These are phyloP conservation scores for Trametes pubescens DNA, from an alignment of 1,284 basidiomycete species.

Conservation along the genomic window DNA sequence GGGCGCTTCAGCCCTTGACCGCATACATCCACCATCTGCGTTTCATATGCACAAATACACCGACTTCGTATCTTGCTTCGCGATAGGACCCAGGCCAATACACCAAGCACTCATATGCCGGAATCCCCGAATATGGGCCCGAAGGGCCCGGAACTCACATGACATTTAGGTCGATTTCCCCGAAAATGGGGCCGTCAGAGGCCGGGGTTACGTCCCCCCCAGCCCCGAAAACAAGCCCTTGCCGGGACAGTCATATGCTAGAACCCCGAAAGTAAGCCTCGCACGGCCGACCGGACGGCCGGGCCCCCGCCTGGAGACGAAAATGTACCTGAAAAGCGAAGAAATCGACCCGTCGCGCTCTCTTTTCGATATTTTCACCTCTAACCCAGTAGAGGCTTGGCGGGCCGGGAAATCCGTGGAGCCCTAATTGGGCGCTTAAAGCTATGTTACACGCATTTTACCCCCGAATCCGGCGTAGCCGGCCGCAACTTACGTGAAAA, in stretches of 20 bases:
- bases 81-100: not conserved
- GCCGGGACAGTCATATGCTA: not conserved
- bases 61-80: too few relatives aligned
- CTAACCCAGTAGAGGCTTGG: too few relatives aligned
- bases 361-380: too few relatives aligned
- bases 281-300: not conserved
- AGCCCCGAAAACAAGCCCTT: not conserved
- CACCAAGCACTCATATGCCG: slow-evolving; percentile 1
- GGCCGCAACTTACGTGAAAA: not conserved
- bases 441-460: too few relatives aligned
- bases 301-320: too few relatives aligned
- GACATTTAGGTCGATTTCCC: not conserved
- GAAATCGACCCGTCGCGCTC: too few relatives aligned
- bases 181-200: not conserved
- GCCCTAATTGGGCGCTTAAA: too few relatives aligned
- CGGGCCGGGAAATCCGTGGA: too few relatives aligned
- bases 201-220: not conserved
- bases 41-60: too few relatives aligned
- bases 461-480: not conserved
- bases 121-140: slow-evolving; percentile 4
- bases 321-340: too few relatives aligned
- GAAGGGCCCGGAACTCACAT: not conserved
- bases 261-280: not conserved
- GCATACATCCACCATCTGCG: too few relatives aligned
- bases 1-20: too few relatives aligned